Evolutionary conservation across 257 asterid species (phyloP), one percentile per base, ranked within the genome.

Genomic region (Solanum bulbocastanum): DNA sequence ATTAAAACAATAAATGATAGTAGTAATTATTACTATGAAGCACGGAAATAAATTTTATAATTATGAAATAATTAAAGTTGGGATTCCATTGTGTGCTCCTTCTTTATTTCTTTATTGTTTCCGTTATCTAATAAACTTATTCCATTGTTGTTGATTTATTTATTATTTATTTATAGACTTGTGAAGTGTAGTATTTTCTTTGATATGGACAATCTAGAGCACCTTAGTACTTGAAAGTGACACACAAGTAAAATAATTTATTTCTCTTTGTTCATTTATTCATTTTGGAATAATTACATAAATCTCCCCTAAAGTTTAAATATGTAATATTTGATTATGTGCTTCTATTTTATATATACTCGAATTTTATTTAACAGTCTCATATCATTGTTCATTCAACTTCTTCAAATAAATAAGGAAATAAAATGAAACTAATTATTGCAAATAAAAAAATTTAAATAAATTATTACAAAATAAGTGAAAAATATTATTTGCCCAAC

Each of bases 1-100:
- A 46, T 46, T 81, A 5, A 71, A 27, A 81, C 3, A 49, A 81
- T 49, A 10, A 81, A 81, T 46, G 69, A 30, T 10, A 36, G 18
- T 22, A 36, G 83, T 76, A 81, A 81, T 81, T 30, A 81, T 27
- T 30, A 52, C n/a, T 39, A 40, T 65, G 25, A 42, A 72, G 42
- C 16, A 81, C 69, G 69, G 85, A 78, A 79, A 78, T 20, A 10
- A 32, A 65, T 62, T 58, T 88, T 75, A 65, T 8, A 27, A 68
- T 81, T 46, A 46, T 81, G 85, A 49, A 87, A 88, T 86, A 56
- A 60, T 86, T 72, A 90, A 90, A 66, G 84, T 62, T 86, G 72
- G 49, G 89, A 90, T 86, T 86, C 89, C 90, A 69, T 52, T 81
- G 30, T 71, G 78, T 39, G 89, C 79, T 85, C 3, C 22, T 85